Base-by-base conservation (phyloP, 352 stramenopile genomes). In the Aphanomyces euteiches region DNA sequence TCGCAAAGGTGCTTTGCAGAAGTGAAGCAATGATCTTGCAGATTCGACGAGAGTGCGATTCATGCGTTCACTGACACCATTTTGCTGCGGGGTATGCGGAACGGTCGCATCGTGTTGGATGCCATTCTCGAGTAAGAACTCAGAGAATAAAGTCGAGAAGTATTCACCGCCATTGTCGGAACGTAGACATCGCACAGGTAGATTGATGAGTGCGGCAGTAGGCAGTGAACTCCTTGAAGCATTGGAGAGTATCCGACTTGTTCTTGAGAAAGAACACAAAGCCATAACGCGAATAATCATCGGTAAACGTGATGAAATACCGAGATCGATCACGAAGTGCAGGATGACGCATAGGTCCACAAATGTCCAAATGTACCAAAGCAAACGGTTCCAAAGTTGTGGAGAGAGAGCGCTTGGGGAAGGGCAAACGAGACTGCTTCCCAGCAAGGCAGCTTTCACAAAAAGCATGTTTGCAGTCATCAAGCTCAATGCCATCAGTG, bases 261-360 rank as follows among this genome's bases (percentile, higher is more conserved):
- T 53, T 15, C 45, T 53, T 15, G n/a, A 53, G 45, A n/a, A 53
- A 53, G 45, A 53, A 53, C 13, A 53, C 45, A n/a, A n/a, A 53
- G 45, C 45, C 45, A 53, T 53, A 53, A n/a, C 45, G 45, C 45
- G 45, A 53, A 53, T n/a, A 53, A 53, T 53, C 45, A 53, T 53
- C 45, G 45, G 45, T 53, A n/a, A 53, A 53, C 45, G 45, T 53
- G n/a, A 53, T n/a, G 45, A 53, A 53, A 53, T 53, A 28, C 28
- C 28, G 28, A 28, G 28, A 28, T 28, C 28, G 28, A 28, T 28
- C 28, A 28, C 28, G 28, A 28, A 28, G 28, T 28, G 28, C 28
- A 28, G 28, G 28, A 28, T 28, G 45, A 53, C 45, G 45, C 45
- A 53, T 53, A n/a, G 45, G 45, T 53, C 45, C 45, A 53, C 28